phyloP scores from a whole-genome alignment of 225 moss, liverwort and hornwort genomes.

The Neckera pumila region DNA sequence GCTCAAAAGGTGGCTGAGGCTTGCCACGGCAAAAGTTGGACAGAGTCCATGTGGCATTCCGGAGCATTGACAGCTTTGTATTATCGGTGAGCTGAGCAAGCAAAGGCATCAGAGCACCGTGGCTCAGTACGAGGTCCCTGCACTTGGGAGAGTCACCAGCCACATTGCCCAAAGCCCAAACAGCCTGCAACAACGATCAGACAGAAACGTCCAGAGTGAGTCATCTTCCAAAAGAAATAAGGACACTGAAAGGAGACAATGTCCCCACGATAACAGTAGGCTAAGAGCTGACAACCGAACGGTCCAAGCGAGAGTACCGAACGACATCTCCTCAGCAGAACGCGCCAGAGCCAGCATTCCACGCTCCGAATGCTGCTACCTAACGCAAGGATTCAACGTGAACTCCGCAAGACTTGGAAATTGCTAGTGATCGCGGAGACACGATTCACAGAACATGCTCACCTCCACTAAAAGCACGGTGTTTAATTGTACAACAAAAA shows the following conservation, averaged over 20 bases:
- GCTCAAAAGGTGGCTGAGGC: conserved; percentile 90
- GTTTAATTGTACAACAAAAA: neutral
- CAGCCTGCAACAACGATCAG: conserved; percentile 39
- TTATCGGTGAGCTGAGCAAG: conserved; percentile 81
- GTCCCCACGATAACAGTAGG: neutral
- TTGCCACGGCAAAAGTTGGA: conserved; percentile 98
- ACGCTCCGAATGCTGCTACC: too few species aligned
- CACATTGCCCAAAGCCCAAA: conserved; percentile 95
- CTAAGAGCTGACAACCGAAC: neutral
- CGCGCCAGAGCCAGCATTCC: too few species aligned
- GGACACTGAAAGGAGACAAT: too few species aligned
- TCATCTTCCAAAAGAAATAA: too few species aligned
- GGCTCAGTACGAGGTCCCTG: conserved; percentile 73
- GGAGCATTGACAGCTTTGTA: conserved; percentile 79
- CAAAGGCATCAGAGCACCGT: conserved; percentile 87
- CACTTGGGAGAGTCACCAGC: conserved; percentile 97
- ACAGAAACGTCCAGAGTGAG: neutral
- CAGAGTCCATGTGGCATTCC: conserved; percentile 95
- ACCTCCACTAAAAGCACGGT: too few species aligned
- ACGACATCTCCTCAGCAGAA: neutral
- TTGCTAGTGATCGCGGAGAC: too few species aligned
- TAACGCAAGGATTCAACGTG: neutral
- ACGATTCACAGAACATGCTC: neutral
- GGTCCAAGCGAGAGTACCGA: too few species aligned
- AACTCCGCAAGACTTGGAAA: too few species aligned